phyloP scores from a whole-genome alignment of 768 basidiomycete genomes.

The Trametopsis cervina region DNA sequence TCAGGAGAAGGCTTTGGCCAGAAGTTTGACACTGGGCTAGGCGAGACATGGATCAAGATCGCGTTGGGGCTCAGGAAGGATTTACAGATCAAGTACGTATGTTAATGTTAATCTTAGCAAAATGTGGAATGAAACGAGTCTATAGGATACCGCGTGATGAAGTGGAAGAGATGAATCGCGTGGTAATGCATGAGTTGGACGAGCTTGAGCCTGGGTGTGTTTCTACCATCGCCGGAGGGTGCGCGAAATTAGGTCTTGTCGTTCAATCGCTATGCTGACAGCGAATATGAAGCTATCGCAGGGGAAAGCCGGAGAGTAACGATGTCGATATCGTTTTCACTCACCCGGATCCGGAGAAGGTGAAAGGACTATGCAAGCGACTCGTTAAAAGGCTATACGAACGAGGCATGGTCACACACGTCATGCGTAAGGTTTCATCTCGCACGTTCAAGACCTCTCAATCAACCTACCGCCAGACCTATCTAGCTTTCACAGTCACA shows the following conservation, averaged over 20 bases:
- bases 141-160: constrained; percentile 65
- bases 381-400: constrained; percentile 52
- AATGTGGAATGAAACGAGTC: no score
- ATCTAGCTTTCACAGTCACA: constrained; percentile 50
- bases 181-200: constrained; percentile 63
- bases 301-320: constrained; percentile 75
- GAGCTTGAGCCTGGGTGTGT: constrained; percentile 58
- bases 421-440: constrained; percentile 58
- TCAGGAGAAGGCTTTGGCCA: constrained; percentile 7
- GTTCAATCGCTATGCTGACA: no score
- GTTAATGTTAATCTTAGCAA: background rate
- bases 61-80: constrained; percentile 56
- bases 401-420: constrained; percentile 68
- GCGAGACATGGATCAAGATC: constrained; percentile 43
- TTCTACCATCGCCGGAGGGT: constrained; percentile 82
- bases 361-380: constrained; percentile 57
- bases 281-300: constrained; percentile 56
- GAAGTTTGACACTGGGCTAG: constrained; percentile 20
- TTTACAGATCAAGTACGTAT: constrained; percentile 38
- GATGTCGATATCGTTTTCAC: constrained; percentile 90
- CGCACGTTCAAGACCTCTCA: background rate
- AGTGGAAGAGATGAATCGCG: constrained; percentile 67
- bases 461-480: constrained; percentile 35
- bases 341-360: constrained; percentile 47
- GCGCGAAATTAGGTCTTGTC: no score